Evolutionary conservation across 176 grass and related monocot species (phyloP).

Genomic region (Aegilops umbellulata): DNA sequence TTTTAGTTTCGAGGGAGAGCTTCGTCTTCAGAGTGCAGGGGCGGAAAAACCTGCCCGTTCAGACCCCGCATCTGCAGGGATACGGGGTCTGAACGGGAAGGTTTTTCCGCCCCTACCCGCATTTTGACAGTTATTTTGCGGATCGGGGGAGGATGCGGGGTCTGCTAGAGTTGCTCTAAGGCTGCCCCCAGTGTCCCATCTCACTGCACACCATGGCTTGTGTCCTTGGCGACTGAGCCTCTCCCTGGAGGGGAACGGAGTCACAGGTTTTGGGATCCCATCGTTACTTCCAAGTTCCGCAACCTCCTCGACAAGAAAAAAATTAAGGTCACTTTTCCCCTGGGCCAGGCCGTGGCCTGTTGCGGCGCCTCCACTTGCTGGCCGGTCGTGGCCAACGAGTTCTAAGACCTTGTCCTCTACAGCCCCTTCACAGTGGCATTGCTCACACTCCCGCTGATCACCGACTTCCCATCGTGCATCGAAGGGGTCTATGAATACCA

Average conservation of each 20-base stretch:
- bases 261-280: no score
- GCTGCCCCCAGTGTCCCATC: no score
- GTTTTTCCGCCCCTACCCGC: no score
- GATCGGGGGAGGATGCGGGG: no score
- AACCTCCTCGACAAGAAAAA: neutral
- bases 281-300: neutral
- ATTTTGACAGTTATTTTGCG: no score
- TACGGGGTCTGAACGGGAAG: no score
- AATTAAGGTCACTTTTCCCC: neutral
- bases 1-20: no score
- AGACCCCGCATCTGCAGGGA: no score
- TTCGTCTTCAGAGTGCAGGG: no score
- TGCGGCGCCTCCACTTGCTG: neutral
- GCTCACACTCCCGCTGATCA: neutral
- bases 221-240: neutral
- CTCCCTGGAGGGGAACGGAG: no score
- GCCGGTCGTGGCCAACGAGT: neutral
- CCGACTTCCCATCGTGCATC: neutral
- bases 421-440: neutral
- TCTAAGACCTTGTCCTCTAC: neutral
- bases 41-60: no score
- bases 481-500: neutral
- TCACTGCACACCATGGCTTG: neutral
- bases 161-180: no score
- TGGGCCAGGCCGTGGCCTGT: neutral